These are phyloP conservation scores for Neopestalotiopsis sp. DNA, from an alignment of 2,329 filamentous ascomycete genomes.

Conservation along the genomic window DNA sequence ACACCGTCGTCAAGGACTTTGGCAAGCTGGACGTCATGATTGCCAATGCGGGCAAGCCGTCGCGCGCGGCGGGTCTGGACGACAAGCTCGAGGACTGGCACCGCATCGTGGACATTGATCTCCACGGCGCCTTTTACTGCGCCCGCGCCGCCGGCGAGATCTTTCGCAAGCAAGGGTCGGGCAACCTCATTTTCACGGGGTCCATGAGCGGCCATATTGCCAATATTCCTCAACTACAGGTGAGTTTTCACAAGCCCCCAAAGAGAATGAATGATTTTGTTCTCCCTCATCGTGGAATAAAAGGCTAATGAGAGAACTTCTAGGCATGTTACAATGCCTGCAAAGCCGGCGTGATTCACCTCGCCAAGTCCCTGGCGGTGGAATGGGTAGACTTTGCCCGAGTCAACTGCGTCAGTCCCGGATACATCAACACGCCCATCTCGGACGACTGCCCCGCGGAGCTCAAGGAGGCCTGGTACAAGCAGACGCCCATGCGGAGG, in stretches of 20 bases:
- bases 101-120: slow-evolving; percentile 72
- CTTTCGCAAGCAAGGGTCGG: slow-evolving; percentile 68
- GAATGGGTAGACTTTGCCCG: slow-evolving; percentile 74
- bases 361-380: slow-evolving; percentile 72
- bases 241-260: slow-evolving; percentile 72
- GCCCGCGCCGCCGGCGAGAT: slow-evolving; percentile 72
- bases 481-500: slow-evolving; percentile 74
- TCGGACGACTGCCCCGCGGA: slow-evolving; percentile 54
- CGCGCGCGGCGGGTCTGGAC: slow-evolving; percentile 74
- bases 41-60: slow-evolving; percentile 78
- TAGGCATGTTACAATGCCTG: slow-evolving; percentile 69
- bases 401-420: slow-evolving; percentile 76
- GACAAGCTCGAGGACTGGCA: slow-evolving; percentile 68
- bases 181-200: slow-evolving; percentile 79
- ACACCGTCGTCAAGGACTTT: slow-evolving; percentile 67
- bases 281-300: slow-evolving; percentile 30
- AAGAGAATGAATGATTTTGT: slow-evolving; percentile 53
- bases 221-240: slow-evolving; percentile 78
- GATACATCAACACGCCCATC: slow-evolving; percentile 79
- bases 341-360: slow-evolving; percentile 57
- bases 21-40: slow-evolving; percentile 79
- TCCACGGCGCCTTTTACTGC: slow-evolving; percentile 81
- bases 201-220: slow-evolving; percentile 81
- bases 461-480: slow-evolving; percentile 43
- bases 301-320: not conserved